phyloP scores from a whole-genome alignment of 768 basidiomycete species.

The Podaxis sp. region DNA sequence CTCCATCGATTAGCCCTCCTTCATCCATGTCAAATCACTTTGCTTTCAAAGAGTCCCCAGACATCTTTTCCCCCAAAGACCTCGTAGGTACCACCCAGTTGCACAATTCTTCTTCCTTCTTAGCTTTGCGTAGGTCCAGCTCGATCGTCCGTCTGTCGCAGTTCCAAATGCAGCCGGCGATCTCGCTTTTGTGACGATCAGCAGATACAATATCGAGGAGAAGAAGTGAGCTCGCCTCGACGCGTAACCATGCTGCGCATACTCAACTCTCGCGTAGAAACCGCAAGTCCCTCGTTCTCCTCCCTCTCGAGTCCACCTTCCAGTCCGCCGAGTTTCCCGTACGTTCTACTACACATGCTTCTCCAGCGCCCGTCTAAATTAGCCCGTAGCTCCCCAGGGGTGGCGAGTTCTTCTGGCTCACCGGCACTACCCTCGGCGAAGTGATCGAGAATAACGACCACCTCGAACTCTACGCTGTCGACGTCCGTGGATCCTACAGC shows the following conservation, averaged over 20 bases:
- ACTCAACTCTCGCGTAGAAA: conserved; percentile 45
- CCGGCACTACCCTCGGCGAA: conserved; percentile 67
- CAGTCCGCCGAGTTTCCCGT: conserved; percentile 56
- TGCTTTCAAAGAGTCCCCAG: conserved; percentile 54
- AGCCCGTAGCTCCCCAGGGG: conserved; percentile 52
- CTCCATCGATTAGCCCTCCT: conserved; percentile 23
- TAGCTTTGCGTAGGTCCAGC: conserved; percentile 38
- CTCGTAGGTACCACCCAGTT: conserved; percentile 34
- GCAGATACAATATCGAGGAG: conserved; percentile 69
- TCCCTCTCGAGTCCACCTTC: conserved; percentile 52
- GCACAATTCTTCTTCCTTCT: neutral
- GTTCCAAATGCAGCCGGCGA: conserved; percentile 70
- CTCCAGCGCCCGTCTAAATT: neutral
- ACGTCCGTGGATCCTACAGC: conserved; percentile 45
- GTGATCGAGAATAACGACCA: conserved; percentile 57
- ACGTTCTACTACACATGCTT: conserved; percentile 19
- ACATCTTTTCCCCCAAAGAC: conserved; percentile 70
- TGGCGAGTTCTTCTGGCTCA: conserved; percentile 81
- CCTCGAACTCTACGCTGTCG: conserved; percentile 60
- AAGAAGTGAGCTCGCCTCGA: conserved; percentile 57
- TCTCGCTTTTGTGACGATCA: conserved; percentile 64
- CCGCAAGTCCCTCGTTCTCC: conserved; percentile 64
- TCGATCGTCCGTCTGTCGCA: conserved; percentile 66
- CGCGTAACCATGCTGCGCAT: neutral
- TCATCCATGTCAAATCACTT: conserved; percentile 38